Conservation (phyloP, 768 basidiomycete species). For the Amanita jacksonii region DNA sequence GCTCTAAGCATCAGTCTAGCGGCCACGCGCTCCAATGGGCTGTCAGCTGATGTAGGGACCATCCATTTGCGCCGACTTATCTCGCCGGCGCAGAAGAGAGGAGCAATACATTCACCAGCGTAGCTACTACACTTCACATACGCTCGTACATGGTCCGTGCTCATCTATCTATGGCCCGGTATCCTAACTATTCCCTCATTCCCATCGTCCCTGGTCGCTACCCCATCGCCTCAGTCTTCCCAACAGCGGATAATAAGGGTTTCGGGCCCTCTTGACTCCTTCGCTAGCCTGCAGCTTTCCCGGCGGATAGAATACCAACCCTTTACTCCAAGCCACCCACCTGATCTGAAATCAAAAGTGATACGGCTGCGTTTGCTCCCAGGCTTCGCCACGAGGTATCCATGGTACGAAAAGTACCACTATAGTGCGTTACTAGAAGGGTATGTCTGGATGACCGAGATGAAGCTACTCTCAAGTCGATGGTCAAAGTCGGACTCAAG, state of each 20-base stretch:
- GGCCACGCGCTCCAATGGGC: constrained; percentile 42
- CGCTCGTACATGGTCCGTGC: too few species aligned
- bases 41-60: constrained; percentile 47
- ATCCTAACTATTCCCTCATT: too few species aligned
- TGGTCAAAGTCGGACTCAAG: constrained; percentile 37
- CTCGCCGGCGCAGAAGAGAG: too few species aligned
- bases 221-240: too few species aligned
- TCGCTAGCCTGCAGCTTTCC: constrained; percentile 33
- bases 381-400: constrained; percentile 66
- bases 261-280: constrained; percentile 43
- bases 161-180: too few species aligned
- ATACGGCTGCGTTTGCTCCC: constrained; percentile 47
- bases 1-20: constrained; percentile 36
- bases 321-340: constrained; percentile 33
- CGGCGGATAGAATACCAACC: constrained; percentile 19
- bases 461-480: constrained; percentile 42
- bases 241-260: too few species aligned
- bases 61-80: constrained; percentile 45
- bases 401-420: constrained; percentile 65
- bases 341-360: constrained; percentile 39
- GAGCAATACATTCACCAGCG: too few species aligned
- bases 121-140: constrained; percentile 39
- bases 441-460: constrained; percentile 43
- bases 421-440: constrained; percentile 70
- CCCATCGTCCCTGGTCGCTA: too few species aligned